Conservation (phyloP, 1,284 basidiomycete species). For the Apiotrichum gamsii region DNA sequence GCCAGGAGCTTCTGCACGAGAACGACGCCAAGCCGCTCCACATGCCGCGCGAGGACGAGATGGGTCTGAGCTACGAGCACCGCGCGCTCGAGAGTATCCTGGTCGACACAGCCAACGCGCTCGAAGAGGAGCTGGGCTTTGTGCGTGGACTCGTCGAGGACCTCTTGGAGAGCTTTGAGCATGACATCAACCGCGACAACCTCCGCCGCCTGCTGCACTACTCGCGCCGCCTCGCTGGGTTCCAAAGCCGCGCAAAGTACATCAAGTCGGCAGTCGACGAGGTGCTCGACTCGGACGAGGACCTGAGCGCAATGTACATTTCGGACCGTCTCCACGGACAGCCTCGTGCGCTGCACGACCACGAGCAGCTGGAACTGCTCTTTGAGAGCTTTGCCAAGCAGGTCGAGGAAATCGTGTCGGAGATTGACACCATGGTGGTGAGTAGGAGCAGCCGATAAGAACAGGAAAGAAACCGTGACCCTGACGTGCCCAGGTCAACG, state of each 20-base stretch:
- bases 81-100: slow-evolving; percentile 84
- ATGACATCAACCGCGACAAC: slow-evolving; percentile 86
- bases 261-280: slow-evolving; percentile 87
- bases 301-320: slow-evolving; percentile 86
- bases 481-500: slow-evolving; percentile 60
- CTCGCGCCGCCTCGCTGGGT: slow-evolving; percentile 73
- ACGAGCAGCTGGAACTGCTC: slow-evolving; percentile 87
- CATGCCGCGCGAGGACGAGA: slow-evolving; percentile 13
- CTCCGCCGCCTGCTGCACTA: slow-evolving; percentile 85
- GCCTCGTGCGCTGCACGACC: slow-evolving; percentile 62
- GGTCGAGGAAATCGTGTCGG: slow-evolving; percentile 89
- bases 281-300: slow-evolving; percentile 85
- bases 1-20: background rate
- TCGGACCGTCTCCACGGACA: slow-evolving; percentile 65
- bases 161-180: slow-evolving; percentile 81
- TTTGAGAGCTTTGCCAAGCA: slow-evolving; percentile 93
- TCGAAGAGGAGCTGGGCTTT: slow-evolving; percentile 90
- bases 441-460: slow-evolving; percentile 20
- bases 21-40: slow-evolving; percentile 1
- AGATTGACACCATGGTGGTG: slow-evolving; percentile 81
- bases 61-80: slow-evolving; percentile 72
- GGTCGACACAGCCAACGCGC: slow-evolving; percentile 75
- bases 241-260: slow-evolving; percentile 81
- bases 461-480: background rate
- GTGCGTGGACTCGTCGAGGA: slow-evolving; percentile 76